phyloP scores from a whole-genome alignment of 805 yeast genomes.

The Ogataea trehalophila region DNA sequence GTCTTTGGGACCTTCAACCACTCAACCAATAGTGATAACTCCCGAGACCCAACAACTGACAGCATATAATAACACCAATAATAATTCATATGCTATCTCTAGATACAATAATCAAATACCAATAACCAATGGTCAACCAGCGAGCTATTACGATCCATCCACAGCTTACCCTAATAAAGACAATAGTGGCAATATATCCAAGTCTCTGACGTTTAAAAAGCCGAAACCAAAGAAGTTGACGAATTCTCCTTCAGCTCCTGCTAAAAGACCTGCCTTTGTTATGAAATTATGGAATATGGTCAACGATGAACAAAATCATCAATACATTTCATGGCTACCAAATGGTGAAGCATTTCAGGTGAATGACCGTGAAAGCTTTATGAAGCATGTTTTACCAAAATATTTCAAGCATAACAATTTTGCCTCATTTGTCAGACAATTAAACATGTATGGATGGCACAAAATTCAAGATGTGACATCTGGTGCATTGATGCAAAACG shows the following conservation, averaged over 20 bases:
- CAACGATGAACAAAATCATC: constrained; percentile 65
- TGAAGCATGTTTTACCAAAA: constrained; percentile 78
- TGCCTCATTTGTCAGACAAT: constrained; percentile 92
- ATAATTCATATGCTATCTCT: constrained; percentile 7
- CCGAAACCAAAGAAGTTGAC: constrained; percentile 22
- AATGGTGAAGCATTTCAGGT: constrained; percentile 88
- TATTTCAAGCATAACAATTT: constrained; percentile 95
- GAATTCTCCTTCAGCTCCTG: constrained; percentile 17
- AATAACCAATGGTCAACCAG: not conserved
- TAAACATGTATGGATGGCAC: constrained; percentile 99
- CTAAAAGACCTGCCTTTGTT: constrained; percentile 86
- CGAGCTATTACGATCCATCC: constrained; percentile 8
- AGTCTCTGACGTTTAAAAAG: constrained; percentile 16
- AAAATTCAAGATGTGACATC: constrained; percentile 88
- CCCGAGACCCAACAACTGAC: constrained; percentile 3
- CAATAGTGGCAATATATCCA: constrained; percentile 1
- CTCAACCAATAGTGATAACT: constrained; percentile 1
- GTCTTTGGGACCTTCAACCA: constrained; percentile 9
- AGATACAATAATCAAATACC: constrained; percentile 4
- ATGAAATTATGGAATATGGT: constrained; percentile 95
- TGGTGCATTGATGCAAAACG: constrained; percentile 61
- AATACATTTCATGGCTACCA: constrained; percentile 76
- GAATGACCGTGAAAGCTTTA: constrained; percentile 76
- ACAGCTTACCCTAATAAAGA: not conserved
- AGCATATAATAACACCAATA: constrained; percentile 1